These are phyloP conservation scores for Lathyrus sativus DNA, from an alignment of 306 rosid species.

Conservation along the genomic window DNA sequence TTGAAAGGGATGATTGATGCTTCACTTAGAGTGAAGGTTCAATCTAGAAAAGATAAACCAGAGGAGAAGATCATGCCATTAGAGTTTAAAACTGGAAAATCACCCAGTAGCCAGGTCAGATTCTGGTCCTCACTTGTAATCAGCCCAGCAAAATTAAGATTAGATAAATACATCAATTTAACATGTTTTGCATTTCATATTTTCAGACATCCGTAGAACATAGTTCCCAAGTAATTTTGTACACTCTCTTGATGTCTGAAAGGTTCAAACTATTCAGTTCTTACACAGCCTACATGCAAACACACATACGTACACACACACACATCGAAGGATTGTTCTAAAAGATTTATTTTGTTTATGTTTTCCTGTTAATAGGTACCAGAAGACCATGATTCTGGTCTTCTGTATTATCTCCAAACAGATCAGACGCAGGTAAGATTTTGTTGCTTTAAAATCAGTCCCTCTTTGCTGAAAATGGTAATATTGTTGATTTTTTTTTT, in stretches of 20 bases:
- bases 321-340: neutral
- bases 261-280: conserved; percentile 52
- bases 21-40: conserved; percentile 69
- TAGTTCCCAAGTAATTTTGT: conserved; percentile 83
- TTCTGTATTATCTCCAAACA: conserved; percentile 84
- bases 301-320: neutral
- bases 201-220: conserved; percentile 86
- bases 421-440: conserved; percentile 74
- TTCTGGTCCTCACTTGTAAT: conserved; percentile 29
- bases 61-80: conserved; percentile 71
- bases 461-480: conserved; percentile 22
- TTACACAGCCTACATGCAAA: neutral
- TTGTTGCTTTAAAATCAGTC: conserved; percentile 20
- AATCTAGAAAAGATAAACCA: conserved; percentile 45
- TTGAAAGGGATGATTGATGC: conserved; percentile 98
- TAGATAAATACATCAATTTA: conserved; percentile 30
- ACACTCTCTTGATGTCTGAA: conserved; percentile 91
- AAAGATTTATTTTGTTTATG: conserved; percentile 21
- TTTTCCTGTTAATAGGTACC: conserved; percentile 57
- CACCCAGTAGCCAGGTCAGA: conserved; percentile 75
- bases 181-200: conserved; percentile 33
- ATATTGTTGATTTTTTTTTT: conserved; percentile 29
- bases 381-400: conserved; percentile 72
- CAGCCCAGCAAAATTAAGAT: conserved; percentile 25
- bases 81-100: conserved; percentile 91